Evolutionary conservation across 768 basidiomycete genomes (phyloP), one percentile per base, ranked within the genome.

Genomic region (Leccinum fibrillosum): DNA sequence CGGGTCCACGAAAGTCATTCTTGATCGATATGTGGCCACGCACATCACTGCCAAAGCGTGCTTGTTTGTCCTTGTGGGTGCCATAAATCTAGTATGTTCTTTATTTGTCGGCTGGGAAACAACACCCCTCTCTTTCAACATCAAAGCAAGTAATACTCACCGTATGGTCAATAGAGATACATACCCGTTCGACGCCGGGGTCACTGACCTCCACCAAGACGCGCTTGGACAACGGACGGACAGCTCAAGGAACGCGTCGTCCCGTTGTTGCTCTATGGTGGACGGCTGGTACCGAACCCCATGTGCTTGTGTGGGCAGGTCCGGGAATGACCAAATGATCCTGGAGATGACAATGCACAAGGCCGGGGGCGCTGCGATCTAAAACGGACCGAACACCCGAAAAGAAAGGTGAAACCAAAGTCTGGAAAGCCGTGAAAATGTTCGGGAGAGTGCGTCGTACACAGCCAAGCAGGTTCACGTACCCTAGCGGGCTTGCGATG

Each of bases 1-100:
- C 21, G 5, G 13, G 51, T 49, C 63, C 56, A 74, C 69, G 66
- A 69, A 69, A 69, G 66, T 65, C 71, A 74, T 74, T 68, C 45
- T 54, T 57, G 65, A 74, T 73, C 66, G 64, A 68, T 72, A 65
- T 69, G 62, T 69, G 64, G 59, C 62, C 21, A 56, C 54, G 51
- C 49, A 21, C 49, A 57, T 51, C 63, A 50, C 57, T 35, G 75
- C 72, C 60, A 74, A 68, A 73, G 70, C 68, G 65, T 69, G 53
- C 55, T 77, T 77, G 77, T 78, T 77, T 77, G 77, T 75, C 73
- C 76, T 73, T 77, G 76, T 77, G 76, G 77, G 76, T 65, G 75
- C 74, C 54, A 39, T 39, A 62, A 66, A 57, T 57, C 57, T 21
- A 52, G 12, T 7, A 57, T 55, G 54, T 59, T 59, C 58, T 68